These are phyloP conservation scores for Penicillium egyptiacum DNA, from an alignment of 495 filamentous ascomycete species.

Conservation along the genomic window DNA sequence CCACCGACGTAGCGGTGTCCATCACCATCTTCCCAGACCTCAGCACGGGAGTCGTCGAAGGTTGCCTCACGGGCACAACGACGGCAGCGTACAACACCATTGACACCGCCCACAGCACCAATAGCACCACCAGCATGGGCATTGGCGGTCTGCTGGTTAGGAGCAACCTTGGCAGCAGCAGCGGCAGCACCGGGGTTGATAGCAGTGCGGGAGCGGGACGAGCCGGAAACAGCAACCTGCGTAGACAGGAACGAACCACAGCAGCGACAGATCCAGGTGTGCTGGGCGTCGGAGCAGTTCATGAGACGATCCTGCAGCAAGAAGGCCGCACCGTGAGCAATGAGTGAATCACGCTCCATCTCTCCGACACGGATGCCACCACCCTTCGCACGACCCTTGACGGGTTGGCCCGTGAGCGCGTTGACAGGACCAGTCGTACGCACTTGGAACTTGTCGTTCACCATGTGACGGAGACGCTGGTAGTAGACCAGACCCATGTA, in stretches of 20 bases:
- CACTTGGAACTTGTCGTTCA: conserved; percentile 99
- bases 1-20: conserved; percentile 81
- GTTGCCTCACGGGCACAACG: conserved; percentile 72
- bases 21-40: conserved; percentile 89
- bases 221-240: conserved; percentile 62
- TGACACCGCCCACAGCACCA: conserved; percentile 43
- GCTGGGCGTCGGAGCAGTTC: conserved; percentile 91
- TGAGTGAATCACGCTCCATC: conserved; percentile 94
- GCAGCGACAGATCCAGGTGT: conserved; percentile 79
- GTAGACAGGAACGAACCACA: conserved; percentile 89
- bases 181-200: conserved; percentile 34
- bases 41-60: conserved; percentile 60
- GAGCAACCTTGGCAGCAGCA: conserved; percentile 36
- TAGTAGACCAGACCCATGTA: conserved; percentile 97
- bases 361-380: conserved; percentile 98
- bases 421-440: conserved; percentile 92
- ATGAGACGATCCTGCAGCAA: conserved; percentile 91
- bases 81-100: conserved; percentile 77
- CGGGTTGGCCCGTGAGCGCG: conserved; percentile 86
- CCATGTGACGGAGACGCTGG: conserved; percentile 97
- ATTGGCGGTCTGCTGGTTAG: conserved; percentile 29
- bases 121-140: conserved; percentile 16
- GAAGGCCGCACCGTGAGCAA: conserved; percentile 94
- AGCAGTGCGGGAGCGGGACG: conserved; percentile 28
- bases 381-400: conserved; percentile 93